Evolutionary conservation across 2,329 filamentous ascomycete genomes (phyloP).

Genomic region (Aspergillus fumigatus): DNA sequence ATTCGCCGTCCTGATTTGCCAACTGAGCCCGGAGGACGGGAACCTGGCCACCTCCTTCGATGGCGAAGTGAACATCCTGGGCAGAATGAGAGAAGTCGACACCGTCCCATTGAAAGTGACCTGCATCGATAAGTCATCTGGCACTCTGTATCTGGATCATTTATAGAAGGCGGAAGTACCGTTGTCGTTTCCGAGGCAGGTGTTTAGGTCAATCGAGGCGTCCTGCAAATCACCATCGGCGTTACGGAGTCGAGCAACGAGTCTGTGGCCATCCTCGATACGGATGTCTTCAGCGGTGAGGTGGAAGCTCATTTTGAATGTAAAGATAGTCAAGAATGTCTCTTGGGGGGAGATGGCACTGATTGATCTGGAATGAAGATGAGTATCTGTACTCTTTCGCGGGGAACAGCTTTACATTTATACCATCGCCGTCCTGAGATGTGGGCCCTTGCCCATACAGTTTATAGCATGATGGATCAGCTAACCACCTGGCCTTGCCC

Average conservation of each 20-base stretch:
- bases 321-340: background rate
- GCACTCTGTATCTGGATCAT: background rate
- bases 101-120: slow-evolving; percentile 15
- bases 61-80: slow-evolving; percentile 5
- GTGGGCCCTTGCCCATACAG: background rate
- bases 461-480: background rate
- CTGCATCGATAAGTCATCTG: slow-evolving; percentile 3
- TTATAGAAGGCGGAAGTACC: slow-evolving; percentile 5
- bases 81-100: slow-evolving; percentile 10
- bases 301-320: slow-evolving; percentile 19
- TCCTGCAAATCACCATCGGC: slow-evolving; percentile 4
- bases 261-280: slow-evolving; percentile 9
- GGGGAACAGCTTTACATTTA: background rate
- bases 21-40: slow-evolving; percentile 15
- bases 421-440: background rate
- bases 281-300: slow-evolving; percentile 10
- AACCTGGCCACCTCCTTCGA: slow-evolving; percentile 14
- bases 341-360: background rate
- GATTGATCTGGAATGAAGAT: background rate
- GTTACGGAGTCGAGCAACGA: slow-evolving; percentile 9
- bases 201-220: slow-evolving; percentile 12
- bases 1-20: background rate
- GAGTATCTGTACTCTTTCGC: background rate
- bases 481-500: slow-evolving; percentile 5
- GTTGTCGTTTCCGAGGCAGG: slow-evolving; percentile 13